Percentiles rank a stretch among this genome's conserved stretches.
Evolutionary conservation across 2,329 filamentous ascomycete species (phyloP).

Genomic region (Aspergillus tubingensis): DNA sequence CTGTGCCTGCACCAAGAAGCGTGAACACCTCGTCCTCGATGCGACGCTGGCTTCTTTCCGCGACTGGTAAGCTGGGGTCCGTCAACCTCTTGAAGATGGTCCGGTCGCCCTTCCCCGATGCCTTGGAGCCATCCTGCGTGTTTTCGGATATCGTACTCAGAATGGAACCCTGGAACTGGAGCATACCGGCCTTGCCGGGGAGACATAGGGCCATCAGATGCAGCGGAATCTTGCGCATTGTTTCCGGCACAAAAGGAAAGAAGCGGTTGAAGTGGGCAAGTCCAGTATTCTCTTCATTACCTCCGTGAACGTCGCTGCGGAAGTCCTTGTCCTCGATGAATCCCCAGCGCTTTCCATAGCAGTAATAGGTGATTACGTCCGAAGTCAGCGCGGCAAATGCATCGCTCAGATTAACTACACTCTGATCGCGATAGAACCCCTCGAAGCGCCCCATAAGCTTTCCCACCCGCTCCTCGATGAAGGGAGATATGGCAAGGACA

Average conservation of each 20-base stretch:
- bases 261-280: slow-evolving; percentile 26
- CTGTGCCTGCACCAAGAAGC: slow-evolving; percentile 37
- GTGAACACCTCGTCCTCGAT: slow-evolving; percentile 35
- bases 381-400: slow-evolving; percentile 4
- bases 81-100: slow-evolving; percentile 35
- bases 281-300: slow-evolving; percentile 22
- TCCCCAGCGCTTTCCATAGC: not conserved
- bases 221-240: slow-evolving; percentile 15
- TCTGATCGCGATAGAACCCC: not conserved
- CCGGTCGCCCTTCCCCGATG: slow-evolving; percentile 9
- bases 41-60: slow-evolving; percentile 40
- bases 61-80: slow-evolving; percentile 35
- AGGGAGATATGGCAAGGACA: not conserved
- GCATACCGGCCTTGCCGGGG: slow-evolving; percentile 11
- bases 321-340: slow-evolving; percentile 5
- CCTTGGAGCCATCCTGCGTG: not conserved
- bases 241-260: slow-evolving; percentile 18
- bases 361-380: slow-evolving; percentile 8
- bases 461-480: slow-evolving; percentile 1
- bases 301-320: slow-evolving; percentile 2
- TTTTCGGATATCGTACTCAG: not conserved
- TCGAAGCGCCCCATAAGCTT: slow-evolving; percentile 5
- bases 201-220: slow-evolving; percentile 13
- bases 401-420: not conserved
- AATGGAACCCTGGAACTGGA: slow-evolving; percentile 19